Percentiles rank a stretch among this genome's conserved stretches.
Conservation (phyloP, 495 filamentous ascomycete genomes). For the Cercophora samala region DNA sequence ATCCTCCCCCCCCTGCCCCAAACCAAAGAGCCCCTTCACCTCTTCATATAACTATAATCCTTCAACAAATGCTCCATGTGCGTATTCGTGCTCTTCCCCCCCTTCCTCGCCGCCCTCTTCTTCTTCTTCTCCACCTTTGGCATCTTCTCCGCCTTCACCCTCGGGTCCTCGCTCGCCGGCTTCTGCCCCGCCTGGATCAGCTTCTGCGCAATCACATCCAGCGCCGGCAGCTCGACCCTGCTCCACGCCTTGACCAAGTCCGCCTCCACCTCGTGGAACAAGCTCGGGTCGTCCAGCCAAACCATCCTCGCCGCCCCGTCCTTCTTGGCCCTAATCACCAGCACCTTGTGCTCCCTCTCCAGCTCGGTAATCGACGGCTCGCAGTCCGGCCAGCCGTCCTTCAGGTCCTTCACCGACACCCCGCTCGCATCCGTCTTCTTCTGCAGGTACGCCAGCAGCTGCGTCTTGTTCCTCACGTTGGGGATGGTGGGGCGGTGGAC, state of each 20-base stretch:
- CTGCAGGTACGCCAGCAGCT: conserved; percentile 76
- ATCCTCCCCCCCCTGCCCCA: background rate
- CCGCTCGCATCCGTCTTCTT: conserved; percentile 75
- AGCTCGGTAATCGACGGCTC: conserved; percentile 71
- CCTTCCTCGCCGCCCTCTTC: conserved; percentile 62
- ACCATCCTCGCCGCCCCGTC: conserved; percentile 81
- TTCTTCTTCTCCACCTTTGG: conserved; percentile 67
- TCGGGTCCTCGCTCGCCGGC: conserved; percentile 70
- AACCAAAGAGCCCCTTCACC: conserved; percentile 19
- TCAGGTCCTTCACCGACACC: conserved; percentile 78
- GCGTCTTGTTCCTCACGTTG: conserved; percentile 68
- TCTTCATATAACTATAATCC: conserved; percentile 66
- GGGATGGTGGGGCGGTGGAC: conserved; percentile 72
- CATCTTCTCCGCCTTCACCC: conserved; percentile 55
- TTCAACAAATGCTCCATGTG: conserved; percentile 88
- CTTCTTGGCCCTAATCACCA: conserved; percentile 89
- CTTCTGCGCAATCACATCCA: conserved; percentile 71
- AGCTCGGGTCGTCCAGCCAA: conserved; percentile 80
- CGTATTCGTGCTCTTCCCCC: conserved; percentile 83
- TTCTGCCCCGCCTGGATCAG: conserved; percentile 69
- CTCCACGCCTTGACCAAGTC: conserved; percentile 84
- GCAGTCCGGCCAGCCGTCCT: conserved; percentile 89
- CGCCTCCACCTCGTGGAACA: conserved; percentile 70
- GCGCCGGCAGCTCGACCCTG: conserved; percentile 69
- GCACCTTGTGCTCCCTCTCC: conserved; percentile 71